Base-by-base conservation (phyloP, 2,329 filamentous ascomycete species). In the Sclerotinia nivalis region DNA sequence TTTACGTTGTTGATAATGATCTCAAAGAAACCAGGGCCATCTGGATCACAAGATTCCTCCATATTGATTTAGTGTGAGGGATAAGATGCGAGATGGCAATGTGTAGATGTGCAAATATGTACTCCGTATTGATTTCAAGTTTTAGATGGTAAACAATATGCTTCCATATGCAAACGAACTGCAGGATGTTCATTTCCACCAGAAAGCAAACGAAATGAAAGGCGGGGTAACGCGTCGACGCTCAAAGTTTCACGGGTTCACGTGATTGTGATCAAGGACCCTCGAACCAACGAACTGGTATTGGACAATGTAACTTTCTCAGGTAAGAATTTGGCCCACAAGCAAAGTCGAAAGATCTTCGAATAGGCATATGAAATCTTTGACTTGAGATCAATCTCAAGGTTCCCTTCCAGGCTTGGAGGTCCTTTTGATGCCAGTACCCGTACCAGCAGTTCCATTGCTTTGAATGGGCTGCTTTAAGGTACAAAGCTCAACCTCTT, bases 401-500 rank as follows among this genome's bases (percentile, higher is more conserved):
- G 12, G 12, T 50, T 49, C 28, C 22, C 7, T n/a, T 37, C 45
- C 60, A 34, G 6, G 10, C 43, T 47, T 61, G 10, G 28, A 13
- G 13, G 43, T 61, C 8, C 59, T 61, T 37, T 28, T 34, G 25
- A 22, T 49, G 10, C 43, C 40, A 28, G 25, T 47, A 13, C n/a
- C 18, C 25, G 18, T 15, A 34, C 12, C 25, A 31, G 20, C n/a
- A 9, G 28, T 61, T 18, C 43, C n/a, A 34, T 50, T 62, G 28
- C 43, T 31, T 49, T 49, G 20, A 10, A n/a, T n/a, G 6, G 28
- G 28, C 22, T 47, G 43, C 43, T 31, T 18, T 2, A 62, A 62
- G 60, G 60, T 37, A 45, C 3, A 37, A 50, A 62, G 60, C 20
- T 62, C 60, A 9, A 62, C 45, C 8, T 62, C 45, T 28, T 49